These are phyloP conservation scores for Trichosanthes cucumerina DNA, from an alignment of 306 rosid species.

Conservation along the genomic window DNA sequence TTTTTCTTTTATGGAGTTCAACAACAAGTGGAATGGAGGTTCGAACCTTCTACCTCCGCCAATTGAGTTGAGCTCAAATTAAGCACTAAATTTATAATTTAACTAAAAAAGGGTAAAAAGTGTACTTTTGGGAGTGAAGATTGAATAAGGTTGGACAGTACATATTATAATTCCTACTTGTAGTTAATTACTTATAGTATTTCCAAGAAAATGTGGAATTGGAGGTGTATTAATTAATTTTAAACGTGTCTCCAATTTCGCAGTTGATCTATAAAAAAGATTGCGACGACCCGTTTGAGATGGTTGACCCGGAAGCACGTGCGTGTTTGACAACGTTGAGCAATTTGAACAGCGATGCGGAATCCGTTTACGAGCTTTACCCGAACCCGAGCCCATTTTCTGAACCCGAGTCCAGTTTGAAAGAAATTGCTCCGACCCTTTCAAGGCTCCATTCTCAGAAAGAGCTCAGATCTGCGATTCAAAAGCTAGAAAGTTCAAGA, in stretches of 20 bases:
- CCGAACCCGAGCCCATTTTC: slow-evolving; percentile 22
- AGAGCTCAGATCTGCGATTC: slow-evolving; percentile 36
- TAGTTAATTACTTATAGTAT: background rate
- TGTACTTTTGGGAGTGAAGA: too few relatives aligned
- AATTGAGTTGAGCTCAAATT: too few relatives aligned
- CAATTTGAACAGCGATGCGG: slow-evolving; percentile 54
- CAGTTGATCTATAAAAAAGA: slow-evolving; percentile 74
- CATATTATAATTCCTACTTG: background rate
- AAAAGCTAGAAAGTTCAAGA: slow-evolving; percentile 32
- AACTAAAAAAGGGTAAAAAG: too few relatives aligned
- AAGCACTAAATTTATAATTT: too few relatives aligned
- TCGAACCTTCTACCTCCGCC: too few relatives aligned
- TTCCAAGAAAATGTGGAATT: background rate
- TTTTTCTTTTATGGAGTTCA: too few relatives aligned
- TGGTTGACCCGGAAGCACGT: slow-evolving; percentile 46
- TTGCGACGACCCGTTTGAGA: slow-evolving; percentile 28
- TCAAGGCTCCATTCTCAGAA: slow-evolving; percentile 38
- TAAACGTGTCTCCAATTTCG: background rate
- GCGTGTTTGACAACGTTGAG: slow-evolving; percentile 31
- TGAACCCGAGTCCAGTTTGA: slow-evolving; percentile 54
- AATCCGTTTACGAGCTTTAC: slow-evolving; percentile 59
- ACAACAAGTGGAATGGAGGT: too few relatives aligned
- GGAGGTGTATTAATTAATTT: background rate
- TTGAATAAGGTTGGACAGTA: too few relatives aligned
- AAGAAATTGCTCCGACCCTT: slow-evolving; percentile 37